Conservation (phyloP, 2,329 filamentous ascomycete species). For the Diaporthe sp. region DNA sequence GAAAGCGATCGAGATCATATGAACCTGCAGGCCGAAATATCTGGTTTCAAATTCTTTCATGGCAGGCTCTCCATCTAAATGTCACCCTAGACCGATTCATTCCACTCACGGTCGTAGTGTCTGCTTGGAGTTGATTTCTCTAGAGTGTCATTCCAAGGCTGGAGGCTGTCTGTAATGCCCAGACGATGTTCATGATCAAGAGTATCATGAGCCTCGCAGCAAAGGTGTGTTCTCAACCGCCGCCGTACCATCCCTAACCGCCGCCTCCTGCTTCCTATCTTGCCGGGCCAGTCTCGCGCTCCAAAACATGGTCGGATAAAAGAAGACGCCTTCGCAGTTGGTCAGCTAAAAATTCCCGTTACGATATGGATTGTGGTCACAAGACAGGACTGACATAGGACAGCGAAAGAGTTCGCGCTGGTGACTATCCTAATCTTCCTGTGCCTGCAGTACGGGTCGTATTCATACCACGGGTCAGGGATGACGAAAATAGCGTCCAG, state of each 20-base stretch:
- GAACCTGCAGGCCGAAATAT: background rate
- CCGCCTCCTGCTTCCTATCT: background rate
- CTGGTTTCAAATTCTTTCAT: background rate
- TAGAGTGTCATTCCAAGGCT: background rate
- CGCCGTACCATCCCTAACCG: background rate
- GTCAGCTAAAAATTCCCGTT: background rate
- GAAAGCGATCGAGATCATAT: background rate
- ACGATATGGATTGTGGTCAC: background rate
- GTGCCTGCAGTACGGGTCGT: background rate
- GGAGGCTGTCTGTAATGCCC: background rate
- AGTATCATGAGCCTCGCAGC: background rate
- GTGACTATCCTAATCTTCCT: background rate
- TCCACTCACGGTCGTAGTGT: background rate
- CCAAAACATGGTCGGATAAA: constrained; percentile 10
- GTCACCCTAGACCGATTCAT: background rate
- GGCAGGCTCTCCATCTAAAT: background rate
- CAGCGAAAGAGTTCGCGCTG: background rate
- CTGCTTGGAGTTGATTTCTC: background rate
- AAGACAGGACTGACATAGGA: background rate
- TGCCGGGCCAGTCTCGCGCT: background rate
- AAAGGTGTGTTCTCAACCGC: constrained; percentile 3
- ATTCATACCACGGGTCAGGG: background rate
- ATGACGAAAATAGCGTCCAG: background rate
- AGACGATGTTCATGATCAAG: background rate
- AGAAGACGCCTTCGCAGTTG: background rate